These are phyloP conservation scores for Lonicera japonica DNA, from an alignment of 129 eudicot species.

Conservation along the genomic window DNA sequence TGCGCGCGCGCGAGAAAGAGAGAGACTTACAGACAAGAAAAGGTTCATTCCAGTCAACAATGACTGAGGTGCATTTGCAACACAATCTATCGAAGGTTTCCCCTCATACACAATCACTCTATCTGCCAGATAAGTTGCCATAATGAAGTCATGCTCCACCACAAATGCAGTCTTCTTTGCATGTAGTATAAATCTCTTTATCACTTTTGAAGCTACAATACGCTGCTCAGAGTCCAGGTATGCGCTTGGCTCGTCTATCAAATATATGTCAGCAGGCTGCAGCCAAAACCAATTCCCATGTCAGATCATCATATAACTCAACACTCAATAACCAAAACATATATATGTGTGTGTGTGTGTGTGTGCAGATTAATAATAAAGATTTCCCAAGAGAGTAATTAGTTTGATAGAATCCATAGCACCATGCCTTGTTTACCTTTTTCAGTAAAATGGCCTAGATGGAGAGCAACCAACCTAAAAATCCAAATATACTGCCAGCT, in stretches of 20 bases:
- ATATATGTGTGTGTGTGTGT: background rate
- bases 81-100: conserved; percentile 67
- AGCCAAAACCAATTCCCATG: conserved; percentile 10
- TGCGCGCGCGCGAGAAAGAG: no score
- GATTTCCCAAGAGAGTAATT: background rate
- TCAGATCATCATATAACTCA: background rate
- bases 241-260: conserved; percentile 92
- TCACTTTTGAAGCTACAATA: conserved; percentile 88
- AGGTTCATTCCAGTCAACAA: conserved; percentile 82
- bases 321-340: background rate
- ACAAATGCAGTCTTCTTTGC: conserved; percentile 90
- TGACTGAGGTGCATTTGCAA: conserved; percentile 77
- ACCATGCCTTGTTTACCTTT: no score
- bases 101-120: conserved; percentile 87
- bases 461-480: no score
- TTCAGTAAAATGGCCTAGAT: no score
- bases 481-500: background rate
- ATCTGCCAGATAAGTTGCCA: conserved; percentile 92
- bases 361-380: background rate
- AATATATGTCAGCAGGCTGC: conserved; percentile 92
- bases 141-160: conserved; percentile 87
- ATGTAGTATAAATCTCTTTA: conserved; percentile 77
- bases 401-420: no score
- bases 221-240: conserved; percentile 90
- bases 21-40: conserved; percentile 70